Percentiles rank a stretch among this genome's conserved stretches.
These are phyloP conservation scores for Coemansia sp. DNA, from an alignment of 192 early-diverging fungal species.

Conservation along the genomic window DNA sequence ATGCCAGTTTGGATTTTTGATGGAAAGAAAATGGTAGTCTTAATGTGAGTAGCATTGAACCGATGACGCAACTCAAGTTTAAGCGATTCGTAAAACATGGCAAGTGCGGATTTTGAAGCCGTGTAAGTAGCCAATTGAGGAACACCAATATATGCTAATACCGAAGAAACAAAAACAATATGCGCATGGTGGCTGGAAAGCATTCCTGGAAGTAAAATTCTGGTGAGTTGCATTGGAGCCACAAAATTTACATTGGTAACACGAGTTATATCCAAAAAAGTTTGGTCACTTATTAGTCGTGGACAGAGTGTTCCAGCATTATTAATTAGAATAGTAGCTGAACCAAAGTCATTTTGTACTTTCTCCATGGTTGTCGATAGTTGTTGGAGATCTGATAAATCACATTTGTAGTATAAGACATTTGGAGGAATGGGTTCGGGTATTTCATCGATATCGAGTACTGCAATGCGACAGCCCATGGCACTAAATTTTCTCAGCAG, in stretches of 20 bases:
- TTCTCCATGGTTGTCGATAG: slow-evolving; percentile 10
- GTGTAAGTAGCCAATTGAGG: slow-evolving; percentile 70
- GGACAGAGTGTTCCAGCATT: slow-evolving; percentile 77
- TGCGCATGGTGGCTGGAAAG: slow-evolving; percentile 66
- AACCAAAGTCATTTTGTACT: slow-evolving; percentile 54
- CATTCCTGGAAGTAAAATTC: slow-evolving; percentile 71
- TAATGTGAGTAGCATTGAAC: slow-evolving; percentile 59
- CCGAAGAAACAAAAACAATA: slow-evolving; percentile 59
- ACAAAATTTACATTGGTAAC: slow-evolving; percentile 70
- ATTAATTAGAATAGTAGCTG: slow-evolving; percentile 78
- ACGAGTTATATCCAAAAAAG: slow-evolving; percentile 56
- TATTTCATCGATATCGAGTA: slow-evolving; percentile 29
- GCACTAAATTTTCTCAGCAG: slow-evolving; percentile 19
- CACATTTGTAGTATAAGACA: slow-evolving; percentile 30
- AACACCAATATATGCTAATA: slow-evolving; percentile 43
- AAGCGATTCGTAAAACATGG: slow-evolving; percentile 70
- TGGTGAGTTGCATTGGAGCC: slow-evolving; percentile 67
- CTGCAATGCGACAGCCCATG: slow-evolving; percentile 24
- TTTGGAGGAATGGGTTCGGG: slow-evolving; percentile 6
- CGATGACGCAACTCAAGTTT: slow-evolving; percentile 68
- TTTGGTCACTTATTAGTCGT: slow-evolving; percentile 59
- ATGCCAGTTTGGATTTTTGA: slow-evolving; percentile 71
- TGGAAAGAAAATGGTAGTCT: slow-evolving; percentile 64
- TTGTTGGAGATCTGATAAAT: slow-evolving; percentile 25
- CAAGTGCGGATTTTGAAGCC: slow-evolving; percentile 73